Percentiles rank a stretch among this genome's conserved stretches.
These are phyloP conservation scores for Cairneyella variabilis DNA, from an alignment of 495 filamentous ascomycete species.

Conservation along the genomic window DNA sequence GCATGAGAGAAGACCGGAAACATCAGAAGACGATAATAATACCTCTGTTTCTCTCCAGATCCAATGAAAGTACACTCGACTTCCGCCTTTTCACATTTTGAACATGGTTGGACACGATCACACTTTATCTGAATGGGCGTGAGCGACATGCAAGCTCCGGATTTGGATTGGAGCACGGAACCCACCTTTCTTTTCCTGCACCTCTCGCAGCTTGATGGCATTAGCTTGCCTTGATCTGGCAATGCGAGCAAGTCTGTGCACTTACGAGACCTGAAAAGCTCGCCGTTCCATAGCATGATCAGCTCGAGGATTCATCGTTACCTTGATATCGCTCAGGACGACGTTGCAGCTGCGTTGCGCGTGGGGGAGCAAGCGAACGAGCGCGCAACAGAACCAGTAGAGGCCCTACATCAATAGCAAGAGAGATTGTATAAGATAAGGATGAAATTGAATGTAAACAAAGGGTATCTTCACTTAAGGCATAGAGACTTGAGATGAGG, in stretches of 20 bases:
- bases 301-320: conserved; percentile 9
- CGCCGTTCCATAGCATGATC: conserved; percentile 13
- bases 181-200: conserved; percentile 22
- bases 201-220: conserved; percentile 8
- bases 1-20: background rate
- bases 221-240: background rate
- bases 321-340: no score
- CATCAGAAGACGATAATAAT: background rate
- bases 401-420: no score
- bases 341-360: no score
- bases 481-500: no score
- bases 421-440: no score
- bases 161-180: background rate
- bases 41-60: conserved; percentile 28
- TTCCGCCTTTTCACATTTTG: conserved; percentile 24
- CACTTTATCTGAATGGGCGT: conserved; percentile 27
- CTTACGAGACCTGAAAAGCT: conserved; percentile 13
- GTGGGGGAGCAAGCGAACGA: no score
- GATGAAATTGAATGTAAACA: no score
- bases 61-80: conserved; percentile 27
- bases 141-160: background rate
- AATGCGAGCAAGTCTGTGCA: background rate
- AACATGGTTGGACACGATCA: conserved; percentile 27
- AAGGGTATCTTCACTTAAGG: no score
- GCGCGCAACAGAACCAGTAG: no score